These are phyloP conservation scores for Bauhinia variegata DNA, from an alignment of 306 rosid species.

Conservation along the genomic window DNA sequence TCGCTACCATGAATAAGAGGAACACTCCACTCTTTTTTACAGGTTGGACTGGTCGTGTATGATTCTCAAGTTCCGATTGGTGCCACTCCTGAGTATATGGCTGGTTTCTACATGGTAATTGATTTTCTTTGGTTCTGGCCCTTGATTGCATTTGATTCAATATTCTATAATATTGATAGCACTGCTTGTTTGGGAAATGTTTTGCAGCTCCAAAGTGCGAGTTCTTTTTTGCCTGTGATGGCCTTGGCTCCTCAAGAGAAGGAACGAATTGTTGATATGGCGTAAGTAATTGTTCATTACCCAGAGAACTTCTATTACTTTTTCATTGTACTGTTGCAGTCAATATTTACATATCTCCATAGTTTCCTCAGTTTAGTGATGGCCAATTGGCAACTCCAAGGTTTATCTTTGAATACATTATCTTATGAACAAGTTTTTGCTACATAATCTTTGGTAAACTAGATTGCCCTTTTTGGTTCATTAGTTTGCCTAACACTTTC, in stretches of 20 bases:
- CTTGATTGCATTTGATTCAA: background rate
- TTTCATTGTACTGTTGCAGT: background rate
- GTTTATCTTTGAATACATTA: conserved; percentile 48
- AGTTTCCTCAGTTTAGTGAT: background rate
- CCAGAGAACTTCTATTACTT: background rate
- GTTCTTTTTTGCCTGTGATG: conserved; percentile 97
- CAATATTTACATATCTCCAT: background rate
- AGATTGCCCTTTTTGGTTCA: conserved; percentile 12
- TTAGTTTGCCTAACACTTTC: background rate
- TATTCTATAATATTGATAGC: conserved; percentile 16
- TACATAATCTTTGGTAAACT: no score
- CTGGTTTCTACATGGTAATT: conserved; percentile 91
- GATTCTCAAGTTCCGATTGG: conserved; percentile 98
- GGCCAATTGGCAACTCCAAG: no score
- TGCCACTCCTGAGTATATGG: conserved; percentile 98
- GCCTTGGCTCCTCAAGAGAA: conserved; percentile 99
- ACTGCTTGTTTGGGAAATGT: conserved; percentile 1
- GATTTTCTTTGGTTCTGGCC: conserved; percentile 12
- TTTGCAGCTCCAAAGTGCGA: conserved; percentile 91
- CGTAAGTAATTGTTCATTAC: conserved; percentile 59
- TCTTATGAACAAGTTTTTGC: conserved; percentile 97
- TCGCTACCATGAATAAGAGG: background rate
- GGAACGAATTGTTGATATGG: conserved; percentile 93
- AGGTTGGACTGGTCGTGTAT: conserved; percentile 97
- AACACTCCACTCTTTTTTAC: conserved; percentile 2